Base-by-base conservation (phyloP, 805 yeast species). In the Zygosaccharomyces rouxii region DNA sequence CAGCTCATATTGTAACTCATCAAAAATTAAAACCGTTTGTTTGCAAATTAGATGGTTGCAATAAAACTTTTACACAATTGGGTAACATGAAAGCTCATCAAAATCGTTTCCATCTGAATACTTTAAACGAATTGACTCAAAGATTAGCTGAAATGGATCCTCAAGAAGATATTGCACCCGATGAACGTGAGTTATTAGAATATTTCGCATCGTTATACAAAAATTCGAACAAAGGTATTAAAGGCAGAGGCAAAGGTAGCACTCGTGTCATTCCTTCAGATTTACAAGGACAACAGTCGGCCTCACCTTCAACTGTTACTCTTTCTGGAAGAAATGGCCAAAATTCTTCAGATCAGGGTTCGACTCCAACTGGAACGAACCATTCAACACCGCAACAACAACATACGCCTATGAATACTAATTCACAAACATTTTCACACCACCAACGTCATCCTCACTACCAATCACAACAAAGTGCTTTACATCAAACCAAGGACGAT, bases 31-130 rank as follows among this genome's bases (percentile, higher is more conserved):
- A 86, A 59, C 97, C 96, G 5, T 87, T 74, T 62, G 77, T 78
- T 48, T 90, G 97, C 69, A 80, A 79, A 58, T 74, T 90, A 51
- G 96, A 89, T 65, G 74, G 77, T 50, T 90, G 97, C 69, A 81
- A 79, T 55, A 89, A 89, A 69, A 76, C 84, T 4, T 90, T 90
- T 60, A 86, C 97, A 1, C 98, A 90, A 70, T 73, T 90, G 58
- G 97, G 97, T 3, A 90, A 90, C 62, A 76, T 90, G 73, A 90
- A 92, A 68, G 86, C 95, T 1, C 98, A 92, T 67, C 98, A 90
- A 63, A 92, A 90, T 68, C 75, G 90, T 57, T 89, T 89, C 62
- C 98, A 89, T 66, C 68, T 81, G 54, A 79, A 78, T 13, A 83
- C 95, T 0, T 72, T 92, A 54, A 80, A 80, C 55, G 72, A 71